These are phyloP conservation scores for Cucurbitaria berberidis DNA, from an alignment of 2,329 filamentous ascomycete genomes.

Conservation along the genomic window DNA sequence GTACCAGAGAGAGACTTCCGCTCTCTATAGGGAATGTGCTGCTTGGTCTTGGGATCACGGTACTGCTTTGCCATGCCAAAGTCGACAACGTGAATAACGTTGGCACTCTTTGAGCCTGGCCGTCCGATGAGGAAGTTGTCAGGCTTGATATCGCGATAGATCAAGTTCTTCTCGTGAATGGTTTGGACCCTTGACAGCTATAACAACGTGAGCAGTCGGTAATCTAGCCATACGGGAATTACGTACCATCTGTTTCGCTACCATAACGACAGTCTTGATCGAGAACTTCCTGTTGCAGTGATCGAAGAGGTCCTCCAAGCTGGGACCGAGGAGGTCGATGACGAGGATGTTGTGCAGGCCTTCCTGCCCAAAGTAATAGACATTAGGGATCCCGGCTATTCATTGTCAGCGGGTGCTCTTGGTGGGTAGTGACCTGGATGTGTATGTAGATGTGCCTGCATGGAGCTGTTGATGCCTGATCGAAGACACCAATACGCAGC, in stretches of 20 bases:
- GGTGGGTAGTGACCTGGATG: background rate
- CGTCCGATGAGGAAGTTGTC: constrained; percentile 98
- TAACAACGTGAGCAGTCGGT: constrained; percentile 13
- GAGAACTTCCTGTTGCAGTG: constrained; percentile 94
- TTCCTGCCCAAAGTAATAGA: constrained; percentile 99
- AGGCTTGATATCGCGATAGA: constrained; percentile 98
- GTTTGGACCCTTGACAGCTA: constrained; percentile 88
- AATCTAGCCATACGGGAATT: background rate
- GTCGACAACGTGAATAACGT: constrained; percentile 97
- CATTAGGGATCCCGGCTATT: constrained; percentile 94
- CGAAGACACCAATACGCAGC: background rate
- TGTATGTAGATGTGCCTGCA: background rate
- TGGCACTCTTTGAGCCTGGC: constrained; percentile 89
- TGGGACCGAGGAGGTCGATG: constrained; percentile 93
- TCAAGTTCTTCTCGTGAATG: constrained; percentile 98
- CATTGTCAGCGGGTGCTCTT: constrained; percentile 16
- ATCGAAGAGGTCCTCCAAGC: constrained; percentile 95
- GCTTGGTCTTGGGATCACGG: constrained; percentile 97
- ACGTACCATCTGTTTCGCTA: constrained; percentile 94
- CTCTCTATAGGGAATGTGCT: constrained; percentile 97
- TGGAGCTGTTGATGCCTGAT: background rate
- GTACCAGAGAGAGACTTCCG: constrained; percentile 96
- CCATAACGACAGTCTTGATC: constrained; percentile 98
- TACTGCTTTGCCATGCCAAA: constrained; percentile 99
- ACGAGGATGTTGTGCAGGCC: constrained; percentile 98